phyloP scores from a whole-genome alignment of 805 yeast species.

The Wickerhamiella brachini region DNA sequence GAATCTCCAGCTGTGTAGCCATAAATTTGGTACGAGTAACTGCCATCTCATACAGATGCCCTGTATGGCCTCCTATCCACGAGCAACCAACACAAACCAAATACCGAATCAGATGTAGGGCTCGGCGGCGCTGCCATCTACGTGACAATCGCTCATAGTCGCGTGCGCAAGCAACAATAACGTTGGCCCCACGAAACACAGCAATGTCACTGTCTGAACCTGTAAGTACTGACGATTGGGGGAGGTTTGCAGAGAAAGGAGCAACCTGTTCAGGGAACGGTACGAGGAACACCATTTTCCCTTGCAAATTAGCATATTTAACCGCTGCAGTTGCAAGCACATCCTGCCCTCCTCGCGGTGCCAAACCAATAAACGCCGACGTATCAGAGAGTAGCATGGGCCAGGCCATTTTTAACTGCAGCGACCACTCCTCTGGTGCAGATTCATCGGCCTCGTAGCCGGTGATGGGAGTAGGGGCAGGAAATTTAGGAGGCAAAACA shows the following conservation, averaged over 20 bases:
- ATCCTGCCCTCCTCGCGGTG: neutral
- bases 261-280: neutral
- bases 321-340: neutral
- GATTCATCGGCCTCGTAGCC: neutral
- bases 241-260: neutral
- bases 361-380: slow-evolving; percentile 43
- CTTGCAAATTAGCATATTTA: neutral
- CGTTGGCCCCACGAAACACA: neutral
- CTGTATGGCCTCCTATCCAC: slow-evolving; percentile 42
- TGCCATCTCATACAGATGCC: slow-evolving; percentile 54
- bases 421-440: neutral
- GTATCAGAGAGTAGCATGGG: slow-evolving; percentile 1
- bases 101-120: slow-evolving; percentile 50
- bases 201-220: neutral
- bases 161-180: slow-evolving; percentile 39
- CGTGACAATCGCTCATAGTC: slow-evolving; percentile 64
- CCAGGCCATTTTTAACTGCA: slow-evolving; percentile 3
- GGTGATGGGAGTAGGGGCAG: slow-evolving; percentile 44
- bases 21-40: slow-evolving; percentile 62
- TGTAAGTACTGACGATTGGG: neutral
- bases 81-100: slow-evolving; percentile 67
- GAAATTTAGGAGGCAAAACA: slow-evolving; percentile 47
- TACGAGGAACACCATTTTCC: neutral
- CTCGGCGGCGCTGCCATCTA: slow-evolving; percentile 69
- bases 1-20: slow-evolving; percentile 45